These are phyloP conservation scores for Neonectria ditissima DNA, from an alignment of 2,329 filamentous ascomycete species.

Conservation along the genomic window DNA sequence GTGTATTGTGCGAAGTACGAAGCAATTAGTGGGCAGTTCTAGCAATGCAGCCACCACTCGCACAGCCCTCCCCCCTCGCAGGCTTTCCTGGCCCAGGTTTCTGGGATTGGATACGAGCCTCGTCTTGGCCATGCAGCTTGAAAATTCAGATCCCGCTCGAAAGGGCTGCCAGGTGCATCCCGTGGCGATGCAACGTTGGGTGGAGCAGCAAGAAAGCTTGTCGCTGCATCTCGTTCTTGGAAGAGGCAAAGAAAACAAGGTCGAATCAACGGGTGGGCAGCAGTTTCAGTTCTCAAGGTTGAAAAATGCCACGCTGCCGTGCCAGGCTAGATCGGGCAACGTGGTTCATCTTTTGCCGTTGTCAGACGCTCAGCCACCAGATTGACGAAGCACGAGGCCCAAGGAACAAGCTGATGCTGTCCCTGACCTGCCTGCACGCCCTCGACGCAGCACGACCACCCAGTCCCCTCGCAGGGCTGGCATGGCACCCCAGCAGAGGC, in stretches of 20 bases:
- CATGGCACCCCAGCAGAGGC: constrained; percentile 9
- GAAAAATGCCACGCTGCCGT: constrained; percentile 10
- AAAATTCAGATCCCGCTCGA: constrained; percentile 31
- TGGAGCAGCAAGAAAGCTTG: constrained; percentile 31
- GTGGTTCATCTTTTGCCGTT: constrained; percentile 26
- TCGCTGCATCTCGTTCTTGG: constrained; percentile 19
- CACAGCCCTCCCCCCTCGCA: not conserved
- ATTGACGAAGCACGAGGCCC: constrained; percentile 32
- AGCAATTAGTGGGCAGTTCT: not conserved
- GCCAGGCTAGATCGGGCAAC: constrained; percentile 21
- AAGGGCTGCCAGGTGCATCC: constrained; percentile 12
- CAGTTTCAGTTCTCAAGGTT: constrained; percentile 15
- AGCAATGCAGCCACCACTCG: not conserved
- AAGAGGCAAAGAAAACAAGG: constrained; percentile 15
- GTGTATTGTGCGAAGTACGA: not conserved
- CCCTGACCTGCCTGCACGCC: constrained; percentile 9
- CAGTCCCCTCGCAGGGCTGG: constrained; percentile 18
- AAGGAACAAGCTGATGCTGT: constrained; percentile 26
- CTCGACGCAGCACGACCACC: constrained; percentile 14
- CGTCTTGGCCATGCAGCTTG: constrained; percentile 38
- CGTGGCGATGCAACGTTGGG: constrained; percentile 40
- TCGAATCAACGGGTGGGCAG: constrained; percentile 8
- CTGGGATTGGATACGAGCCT: constrained; percentile 33
- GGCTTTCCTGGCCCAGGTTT: not conserved
- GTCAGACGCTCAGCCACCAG: constrained; percentile 34